Evolutionary conservation across 495 filamentous ascomycete species (phyloP).

Genomic region (Tuber melanosporum): DNA sequence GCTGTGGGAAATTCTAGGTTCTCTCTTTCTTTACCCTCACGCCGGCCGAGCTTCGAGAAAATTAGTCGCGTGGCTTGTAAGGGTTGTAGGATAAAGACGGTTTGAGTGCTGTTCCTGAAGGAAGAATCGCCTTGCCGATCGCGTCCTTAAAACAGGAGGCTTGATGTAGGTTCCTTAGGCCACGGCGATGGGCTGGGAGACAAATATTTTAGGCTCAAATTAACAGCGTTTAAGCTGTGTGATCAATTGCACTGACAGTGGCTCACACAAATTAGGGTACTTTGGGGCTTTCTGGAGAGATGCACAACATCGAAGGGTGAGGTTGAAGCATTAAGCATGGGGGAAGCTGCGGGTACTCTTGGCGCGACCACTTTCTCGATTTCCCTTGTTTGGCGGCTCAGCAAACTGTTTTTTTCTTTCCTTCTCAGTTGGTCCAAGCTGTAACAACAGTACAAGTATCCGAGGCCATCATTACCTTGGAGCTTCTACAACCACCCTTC

Average conservation of each 20-base stretch:
- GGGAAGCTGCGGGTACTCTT: neutral
- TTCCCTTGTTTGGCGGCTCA: neutral
- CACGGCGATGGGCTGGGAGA: neutral
- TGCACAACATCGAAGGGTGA: neutral
- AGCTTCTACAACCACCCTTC: neutral
- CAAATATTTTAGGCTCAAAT: neutral
- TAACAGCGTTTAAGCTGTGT: neutral
- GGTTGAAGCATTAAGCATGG: neutral
- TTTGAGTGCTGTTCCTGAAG: neutral
- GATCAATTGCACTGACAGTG: neutral
- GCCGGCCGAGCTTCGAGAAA: neutral
- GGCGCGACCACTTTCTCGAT: neutral
- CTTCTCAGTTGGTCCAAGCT: neutral
- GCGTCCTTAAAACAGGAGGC: neutral
- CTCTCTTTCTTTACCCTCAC: neutral
- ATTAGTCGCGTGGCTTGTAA: neutral
- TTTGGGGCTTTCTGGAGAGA: neutral
- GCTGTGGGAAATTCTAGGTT: neutral
- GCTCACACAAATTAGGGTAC: neutral
- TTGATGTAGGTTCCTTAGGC: neutral
- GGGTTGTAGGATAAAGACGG: neutral
- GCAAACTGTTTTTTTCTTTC: neutral
- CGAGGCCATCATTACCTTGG: neutral
- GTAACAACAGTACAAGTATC: neutral
- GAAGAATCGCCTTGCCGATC: neutral